Percentiles rank a stretch among this genome's conserved stretches.
These are phyloP conservation scores for Arthroderma sp. DNA, from an alignment of 2,329 filamentous ascomycete species.

Conservation along the genomic window DNA sequence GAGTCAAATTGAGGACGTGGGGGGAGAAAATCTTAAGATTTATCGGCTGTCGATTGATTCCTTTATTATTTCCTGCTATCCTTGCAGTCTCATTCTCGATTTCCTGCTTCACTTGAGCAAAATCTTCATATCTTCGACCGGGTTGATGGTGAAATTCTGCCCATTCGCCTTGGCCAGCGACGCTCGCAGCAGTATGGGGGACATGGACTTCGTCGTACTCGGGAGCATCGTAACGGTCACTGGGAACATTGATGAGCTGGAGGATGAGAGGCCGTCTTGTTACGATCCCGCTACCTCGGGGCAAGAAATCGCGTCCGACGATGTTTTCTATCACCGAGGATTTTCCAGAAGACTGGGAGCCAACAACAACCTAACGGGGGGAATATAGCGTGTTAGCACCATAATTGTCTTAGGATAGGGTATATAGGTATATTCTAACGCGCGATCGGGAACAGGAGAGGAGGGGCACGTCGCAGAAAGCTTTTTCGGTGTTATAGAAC, in stretches of 20 bases:
- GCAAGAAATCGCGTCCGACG: constrained; percentile 91
- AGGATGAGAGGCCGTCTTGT: constrained; percentile 88
- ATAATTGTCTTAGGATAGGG: neutral
- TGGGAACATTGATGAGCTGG: constrained; percentile 92
- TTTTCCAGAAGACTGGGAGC: constrained; percentile 95
- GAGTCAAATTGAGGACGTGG: constrained; percentile 85
- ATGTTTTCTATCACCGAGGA: constrained; percentile 98
- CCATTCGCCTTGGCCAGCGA: constrained; percentile 60
- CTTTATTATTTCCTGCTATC: constrained; percentile 93
- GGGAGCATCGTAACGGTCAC: constrained; percentile 54
- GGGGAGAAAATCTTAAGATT: constrained; percentile 98
- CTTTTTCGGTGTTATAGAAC: neutral
- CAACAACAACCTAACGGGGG: constrained; percentile 70
- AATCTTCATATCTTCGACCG: constrained; percentile 78
- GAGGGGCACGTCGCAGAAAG: neutral
- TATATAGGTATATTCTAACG: constrained; percentile 1
- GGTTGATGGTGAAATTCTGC: constrained; percentile 95
- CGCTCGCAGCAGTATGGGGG: constrained; percentile 64
- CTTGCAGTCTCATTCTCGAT: constrained; percentile 94
- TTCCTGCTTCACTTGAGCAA: constrained; percentile 83
- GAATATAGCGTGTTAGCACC: constrained; percentile 13
- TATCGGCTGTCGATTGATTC: constrained; percentile 93
- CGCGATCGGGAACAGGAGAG: neutral
- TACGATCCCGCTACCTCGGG: constrained; percentile 90
- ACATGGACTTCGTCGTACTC: constrained; percentile 52